Base-by-base conservation (phyloP, 345 rosid species). In the Anacardium occidentale region DNA sequence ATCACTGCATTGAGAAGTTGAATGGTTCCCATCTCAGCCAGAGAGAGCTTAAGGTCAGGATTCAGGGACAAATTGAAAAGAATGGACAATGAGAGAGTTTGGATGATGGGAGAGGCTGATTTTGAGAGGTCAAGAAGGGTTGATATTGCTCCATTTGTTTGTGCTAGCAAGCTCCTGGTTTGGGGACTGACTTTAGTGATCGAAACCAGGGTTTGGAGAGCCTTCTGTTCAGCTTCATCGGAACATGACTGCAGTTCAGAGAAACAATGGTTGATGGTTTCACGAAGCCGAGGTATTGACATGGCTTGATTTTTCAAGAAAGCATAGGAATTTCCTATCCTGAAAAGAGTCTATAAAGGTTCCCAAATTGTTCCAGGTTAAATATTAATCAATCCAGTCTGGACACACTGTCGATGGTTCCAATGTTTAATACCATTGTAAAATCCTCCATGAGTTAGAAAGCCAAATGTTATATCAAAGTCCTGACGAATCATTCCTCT, bases 31-130 rank as follows among this genome's bases (percentile, higher is more conserved):
- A 83, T 75, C 12, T 77, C 82, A 0, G 93, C 84, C 0, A 87
- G 87, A 60, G 81, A 18, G 9, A 14, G 78, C 72, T 87, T 87
- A 10, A 85, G 74, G 12, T 85, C 89, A 0, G 86, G 93, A 53
- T 85, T 89, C 34, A 87, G 64, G 59, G 88, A 89, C 77, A 89
- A 87, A 75, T 85, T 87, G 75, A 89, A 85, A 25, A 87, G 89
- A 56, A 83, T 69, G 40, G 90, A 75, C 14, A 86, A 48, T 0
- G 90, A 75, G 15, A 83, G 84, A 40, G 62, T 37, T 61, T 70
- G 82, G 64, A 84, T 22, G 21, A 57, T 13, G 32, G 83, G 13
- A 32, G 84, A 78, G 3, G 83, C 12, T 3, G 83, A 82, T 66
- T 74, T 78, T 18, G 80, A 68, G 66, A 86, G 87, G 55, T 3